Evolutionary conservation across 306 rosid genomes (phyloP), one percentile per base, ranked within the genome.

Genomic region (Pyrus betulifolia): DNA sequence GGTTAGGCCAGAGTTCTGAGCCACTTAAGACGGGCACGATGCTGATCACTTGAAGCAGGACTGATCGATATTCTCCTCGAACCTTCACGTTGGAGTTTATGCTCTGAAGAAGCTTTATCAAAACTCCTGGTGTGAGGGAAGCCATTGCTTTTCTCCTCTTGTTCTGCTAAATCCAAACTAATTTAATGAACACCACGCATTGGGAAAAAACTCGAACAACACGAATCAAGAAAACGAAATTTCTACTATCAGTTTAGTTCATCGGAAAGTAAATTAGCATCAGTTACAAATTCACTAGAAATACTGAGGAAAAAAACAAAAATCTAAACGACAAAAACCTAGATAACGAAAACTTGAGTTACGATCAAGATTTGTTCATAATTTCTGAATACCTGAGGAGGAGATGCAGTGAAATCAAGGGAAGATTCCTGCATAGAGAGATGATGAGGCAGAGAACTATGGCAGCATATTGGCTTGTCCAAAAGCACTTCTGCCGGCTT

Each of bases 1-100:
- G 90, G 74, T 95, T 89, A 66, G 97, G 97, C 97, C 97, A 95
- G 23, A 95, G 65, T 68, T 91, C 99, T 0, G 90, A 91, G n/a
- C 97, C 99, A 10, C 82, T 81, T 67, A 95, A 86, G 22, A 96
- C 97, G 12, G 97, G 99, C 69, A 88, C 91, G 59, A 92, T 92
- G 82, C 99, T 87, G 72, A 95, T 91, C 76, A 89, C 96, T 78
- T 95, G 97, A 65, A 95, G 84, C 70, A 95, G 92, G 61, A 89
- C 93, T 1, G 97, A 89, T 6, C 99, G 90, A 72, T 95, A 78
- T 79, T 95, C 99, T 7, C 99, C 92, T 1, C 89, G 85, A 59
- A 95, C 89, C 77, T 89, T 90, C 8, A 86, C 86, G 49, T 91
- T 86, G 17, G 96, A 88, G 74, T 92, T 87, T 79, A 88, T 81